Evolutionary conservation across 78 protist genomes (phyloP).

Genomic region (Dictyostelium intermedium): DNA sequence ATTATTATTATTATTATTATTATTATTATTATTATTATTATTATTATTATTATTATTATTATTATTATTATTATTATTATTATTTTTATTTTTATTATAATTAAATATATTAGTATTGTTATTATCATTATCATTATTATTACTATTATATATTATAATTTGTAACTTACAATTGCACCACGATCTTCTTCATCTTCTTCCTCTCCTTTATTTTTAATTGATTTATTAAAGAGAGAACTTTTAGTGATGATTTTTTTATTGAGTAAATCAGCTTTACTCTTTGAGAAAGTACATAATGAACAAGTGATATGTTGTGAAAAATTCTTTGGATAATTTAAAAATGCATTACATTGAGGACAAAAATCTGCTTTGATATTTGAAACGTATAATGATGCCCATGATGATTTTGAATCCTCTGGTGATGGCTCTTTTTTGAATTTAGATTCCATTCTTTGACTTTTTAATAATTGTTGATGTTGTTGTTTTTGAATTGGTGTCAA

Average conservation of each 20-base stretch:
- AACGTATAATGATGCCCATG: slow-evolving; percentile 14
- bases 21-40: too few species aligned
- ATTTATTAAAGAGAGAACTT: slow-evolving; percentile 42
- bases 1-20: not conserved
- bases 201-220: not conserved
- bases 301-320: not conserved
- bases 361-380: slow-evolving; percentile 58
- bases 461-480: not conserved
- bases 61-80: too few species aligned
- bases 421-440: slow-evolving; percentile 7
- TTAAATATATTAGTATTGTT: too few species aligned
- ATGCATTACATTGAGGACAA: slow-evolving; percentile 68
- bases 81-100: too few species aligned
- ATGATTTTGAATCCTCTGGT: not conserved
- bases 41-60: too few species aligned
- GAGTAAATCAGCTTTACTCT: not conserved
- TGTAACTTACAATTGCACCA: slow-evolving; percentile 48
- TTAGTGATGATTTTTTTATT: slow-evolving; percentile 29
- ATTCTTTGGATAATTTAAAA: slow-evolving; percentile 43
- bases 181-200: slow-evolving; percentile 73
- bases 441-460: not conserved
- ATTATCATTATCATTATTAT: too few species aligned
- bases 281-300: slow-evolving; percentile 34
- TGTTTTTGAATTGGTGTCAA: not conserved
- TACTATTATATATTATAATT: not conserved